Percentiles rank a stretch among this genome's conserved stretches.
Conservation (phyloP, 805 yeast species). For the Kluyveromyces lactis region DNA sequence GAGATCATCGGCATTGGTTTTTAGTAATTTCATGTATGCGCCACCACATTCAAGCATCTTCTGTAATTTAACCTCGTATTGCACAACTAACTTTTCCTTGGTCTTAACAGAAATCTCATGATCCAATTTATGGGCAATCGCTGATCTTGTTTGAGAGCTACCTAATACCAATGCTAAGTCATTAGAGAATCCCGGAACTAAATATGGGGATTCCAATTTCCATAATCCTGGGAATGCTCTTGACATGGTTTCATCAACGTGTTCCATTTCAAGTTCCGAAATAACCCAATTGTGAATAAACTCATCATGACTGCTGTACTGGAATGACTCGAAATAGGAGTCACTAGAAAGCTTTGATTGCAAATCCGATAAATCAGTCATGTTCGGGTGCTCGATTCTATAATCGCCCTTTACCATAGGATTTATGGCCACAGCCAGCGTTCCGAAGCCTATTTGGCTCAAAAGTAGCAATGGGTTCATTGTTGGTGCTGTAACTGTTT, state of each 20-base stretch:
- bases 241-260: slow-evolving; percentile 26
- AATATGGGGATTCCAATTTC: slow-evolving; percentile 52
- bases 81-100: slow-evolving; percentile 64
- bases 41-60: slow-evolving; percentile 80
- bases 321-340: slow-evolving; percentile 63
- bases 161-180: slow-evolving; percentile 76
- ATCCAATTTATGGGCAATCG: slow-evolving; percentile 59
- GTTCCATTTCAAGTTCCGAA: slow-evolving; percentile 38
- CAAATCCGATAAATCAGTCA: slow-evolving; percentile 29
- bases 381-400: slow-evolving; percentile 26
- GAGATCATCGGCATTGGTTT: slow-evolving; percentile 31
- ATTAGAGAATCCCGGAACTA: slow-evolving; percentile 48
- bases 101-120: slow-evolving; percentile 46
- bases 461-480: not conserved
- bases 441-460: not conserved
- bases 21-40: slow-evolving; percentile 72
- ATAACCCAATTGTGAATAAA: slow-evolving; percentile 44
- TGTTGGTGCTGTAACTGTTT: not conserved
- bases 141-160: slow-evolving; percentile 72
- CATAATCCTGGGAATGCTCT: slow-evolving; percentile 50
- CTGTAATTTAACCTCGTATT: slow-evolving; percentile 84
- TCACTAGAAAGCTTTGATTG: slow-evolving; percentile 29
- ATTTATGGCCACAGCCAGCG: not conserved
- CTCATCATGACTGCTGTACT: slow-evolving; percentile 31
- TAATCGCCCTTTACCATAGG: slow-evolving; percentile 4